These are phyloP conservation scores for Pichia sp. DNA, from an alignment of 1,139 yeast genomes.

Conservation along the genomic window DNA sequence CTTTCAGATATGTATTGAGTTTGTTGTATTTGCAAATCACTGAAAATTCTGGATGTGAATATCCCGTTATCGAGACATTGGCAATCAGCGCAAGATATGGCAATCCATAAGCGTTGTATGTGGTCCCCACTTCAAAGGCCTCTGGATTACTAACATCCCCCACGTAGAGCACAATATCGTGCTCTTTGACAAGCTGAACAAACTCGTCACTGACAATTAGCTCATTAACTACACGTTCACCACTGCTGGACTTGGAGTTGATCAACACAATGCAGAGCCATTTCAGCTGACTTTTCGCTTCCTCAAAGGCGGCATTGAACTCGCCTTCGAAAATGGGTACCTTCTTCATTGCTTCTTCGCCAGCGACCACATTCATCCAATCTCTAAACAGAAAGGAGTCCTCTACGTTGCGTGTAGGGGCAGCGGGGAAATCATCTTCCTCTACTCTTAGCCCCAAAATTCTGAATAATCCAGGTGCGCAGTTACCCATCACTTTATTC, in stretches of 20 bases:
- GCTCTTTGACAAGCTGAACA: conserved; percentile 30
- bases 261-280: conserved; percentile 40
- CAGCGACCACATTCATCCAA: background rate
- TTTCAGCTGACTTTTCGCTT: conserved; percentile 33
- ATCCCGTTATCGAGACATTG: conserved; percentile 44
- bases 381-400: conserved; percentile 3
- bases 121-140: conserved; percentile 42
- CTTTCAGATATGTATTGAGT: conserved; percentile 13
- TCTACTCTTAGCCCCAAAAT: conserved; percentile 27
- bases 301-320: conserved; percentile 40
- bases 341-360: conserved; percentile 10
- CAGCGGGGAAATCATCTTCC: conserved; percentile 26
- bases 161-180: conserved; percentile 32
- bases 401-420: conserved; percentile 24
- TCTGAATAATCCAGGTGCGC: conserved; percentile 26
- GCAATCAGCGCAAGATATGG: conserved; percentile 44
- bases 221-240: conserved; percentile 27
- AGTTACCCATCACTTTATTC: conserved; percentile 27
- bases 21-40: conserved; percentile 31
- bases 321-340: conserved; percentile 25
- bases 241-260: conserved; percentile 30
- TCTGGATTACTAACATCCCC: conserved; percentile 43
- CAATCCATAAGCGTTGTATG: conserved; percentile 33
- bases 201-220: conserved; percentile 30
- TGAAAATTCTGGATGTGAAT: conserved; percentile 48